Conservation (phyloP, 306 rosid genomes). For the Gillenia trifoliata region DNA sequence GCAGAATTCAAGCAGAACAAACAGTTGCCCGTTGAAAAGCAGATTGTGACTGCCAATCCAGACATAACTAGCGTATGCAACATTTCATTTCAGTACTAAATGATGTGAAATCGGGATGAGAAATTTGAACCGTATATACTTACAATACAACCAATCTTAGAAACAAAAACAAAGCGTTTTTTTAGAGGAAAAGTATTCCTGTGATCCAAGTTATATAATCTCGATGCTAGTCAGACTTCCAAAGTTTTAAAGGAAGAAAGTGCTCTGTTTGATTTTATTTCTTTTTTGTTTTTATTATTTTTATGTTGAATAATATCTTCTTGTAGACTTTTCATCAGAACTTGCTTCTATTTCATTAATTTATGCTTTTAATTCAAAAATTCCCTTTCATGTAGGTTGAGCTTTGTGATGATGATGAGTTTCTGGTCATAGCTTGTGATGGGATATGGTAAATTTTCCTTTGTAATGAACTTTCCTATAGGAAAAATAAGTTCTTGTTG, state of each 20-base stretch:
- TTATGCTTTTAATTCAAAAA: not conserved
- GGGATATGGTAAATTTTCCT: constrained; percentile 71
- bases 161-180: not conserved
- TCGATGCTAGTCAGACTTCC: not conserved
- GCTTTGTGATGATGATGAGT: constrained; percentile 85
- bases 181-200: not conserved
- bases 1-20: constrained; percentile 84
- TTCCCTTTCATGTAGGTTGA: constrained; percentile 48
- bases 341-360: not conserved
- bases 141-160: not conserved
- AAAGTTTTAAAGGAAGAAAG: not conserved
- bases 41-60: constrained; percentile 84
- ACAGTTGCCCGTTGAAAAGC: constrained; percentile 74
- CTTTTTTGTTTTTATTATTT: too few species aligned
- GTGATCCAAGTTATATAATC: not conserved
- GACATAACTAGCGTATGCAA: constrained; percentile 65
- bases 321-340: not conserved
- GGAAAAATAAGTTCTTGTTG: not conserved
- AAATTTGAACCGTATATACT: not conserved
- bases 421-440: constrained; percentile 92
- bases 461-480: not conserved
- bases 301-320: too few species aligned
- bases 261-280: not conserved
- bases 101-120: not conserved
- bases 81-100: not conserved